Conservation (phyloP, 1,284 basidiomycete species). For the Limonomyces culmigenus region DNA sequence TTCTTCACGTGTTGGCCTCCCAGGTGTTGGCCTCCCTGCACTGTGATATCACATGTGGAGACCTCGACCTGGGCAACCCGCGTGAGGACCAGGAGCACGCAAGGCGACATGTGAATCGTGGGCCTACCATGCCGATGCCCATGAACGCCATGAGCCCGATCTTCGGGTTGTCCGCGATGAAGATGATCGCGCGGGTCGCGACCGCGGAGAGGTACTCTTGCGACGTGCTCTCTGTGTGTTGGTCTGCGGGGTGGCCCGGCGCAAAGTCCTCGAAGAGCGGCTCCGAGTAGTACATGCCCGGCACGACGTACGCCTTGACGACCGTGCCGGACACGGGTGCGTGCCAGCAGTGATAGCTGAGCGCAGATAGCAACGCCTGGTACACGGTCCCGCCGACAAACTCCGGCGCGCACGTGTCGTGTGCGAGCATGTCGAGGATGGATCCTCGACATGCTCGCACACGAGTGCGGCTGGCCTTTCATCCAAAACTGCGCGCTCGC, state of each 20-base stretch:
- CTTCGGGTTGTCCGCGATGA: slow-evolving; percentile 21
- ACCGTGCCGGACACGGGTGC: slow-evolving; percentile 21
- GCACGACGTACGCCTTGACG: slow-evolving; percentile 17
- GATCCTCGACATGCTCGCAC: too few relatives aligned
- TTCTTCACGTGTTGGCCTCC: slow-evolving; percentile 20
- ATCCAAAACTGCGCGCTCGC: slow-evolving; percentile 25
- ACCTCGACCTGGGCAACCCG: too few relatives aligned
- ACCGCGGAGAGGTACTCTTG: slow-evolving; percentile 21
- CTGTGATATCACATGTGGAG: slow-evolving; percentile 21
- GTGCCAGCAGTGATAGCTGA: slow-evolving; percentile 28
- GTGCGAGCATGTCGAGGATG: slow-evolving; percentile 21
- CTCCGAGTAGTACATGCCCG: slow-evolving; percentile 23
- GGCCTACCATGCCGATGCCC: slow-evolving; percentile 26
- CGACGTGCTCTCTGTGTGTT: slow-evolving; percentile 10
- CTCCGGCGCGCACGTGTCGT: slow-evolving; percentile 14
- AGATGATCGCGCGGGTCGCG: slow-evolving; percentile 22
- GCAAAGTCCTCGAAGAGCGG: slow-evolving; percentile 7
- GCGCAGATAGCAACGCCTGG: slow-evolving; percentile 25
- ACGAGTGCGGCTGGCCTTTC: slow-evolving; percentile 28
- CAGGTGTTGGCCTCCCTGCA: slow-evolving; percentile 11
- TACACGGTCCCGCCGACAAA: slow-evolving; percentile 25
- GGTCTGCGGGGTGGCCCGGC: too few relatives aligned
- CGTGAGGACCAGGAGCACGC: too few relatives aligned
- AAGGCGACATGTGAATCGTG: too few relatives aligned
- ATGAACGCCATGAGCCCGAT: slow-evolving; percentile 23